Evolutionary conservation across 768 basidiomycete species (phyloP), one percentile per base, ranked within the genome.

Genomic region (Peribolospora kevripleyi): DNA sequence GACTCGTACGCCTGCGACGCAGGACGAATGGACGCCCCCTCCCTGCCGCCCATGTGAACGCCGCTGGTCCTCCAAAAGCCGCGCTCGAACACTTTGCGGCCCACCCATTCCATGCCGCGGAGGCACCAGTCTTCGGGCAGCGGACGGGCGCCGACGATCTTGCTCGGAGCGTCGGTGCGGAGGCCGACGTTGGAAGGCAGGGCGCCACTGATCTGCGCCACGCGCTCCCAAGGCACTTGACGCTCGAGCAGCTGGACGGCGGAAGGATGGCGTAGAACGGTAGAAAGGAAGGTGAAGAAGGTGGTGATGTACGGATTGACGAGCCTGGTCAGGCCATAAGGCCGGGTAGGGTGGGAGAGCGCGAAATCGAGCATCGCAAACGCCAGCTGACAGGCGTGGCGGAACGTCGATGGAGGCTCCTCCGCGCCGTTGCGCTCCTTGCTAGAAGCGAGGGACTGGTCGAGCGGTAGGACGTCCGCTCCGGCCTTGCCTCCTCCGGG

Each of bases 101-200:
- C 82, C 3, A 85, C 81, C 93, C 93, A 98, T 61, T 88, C 88
- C 80, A 90, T 85, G 1, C 93, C 93, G 41, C 93, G 75, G 60
- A 95, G 65, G 62, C 82, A 84, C 87, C 90, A 95, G 63, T 97
- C 93, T 67, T 98, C 93, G 0, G 83, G 75, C 2, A 97, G 70
- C 0, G 84, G 79, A 25, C 75, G 69, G 58, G 77, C 80, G 10
- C 76, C 76, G 48, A 84, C 71, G 71, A 88, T 77, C 36, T 69
- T 66, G 36, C 70, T 65, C 72, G 79, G 59, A 6, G 59, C 47
- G 47, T 69, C 68, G 42, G 61, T 56, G 11, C 51, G 55, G 39
- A 64, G 58, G 36, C 63, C 70, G 55, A 55, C 58, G 48, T 55
- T 62, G 43, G 48, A 59, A 46, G 37, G 39, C 25, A 13, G 9